These are phyloP conservation scores for Penicillium odoratum DNA, from an alignment of 495 filamentous ascomycete species.

Conservation along the genomic window DNA sequence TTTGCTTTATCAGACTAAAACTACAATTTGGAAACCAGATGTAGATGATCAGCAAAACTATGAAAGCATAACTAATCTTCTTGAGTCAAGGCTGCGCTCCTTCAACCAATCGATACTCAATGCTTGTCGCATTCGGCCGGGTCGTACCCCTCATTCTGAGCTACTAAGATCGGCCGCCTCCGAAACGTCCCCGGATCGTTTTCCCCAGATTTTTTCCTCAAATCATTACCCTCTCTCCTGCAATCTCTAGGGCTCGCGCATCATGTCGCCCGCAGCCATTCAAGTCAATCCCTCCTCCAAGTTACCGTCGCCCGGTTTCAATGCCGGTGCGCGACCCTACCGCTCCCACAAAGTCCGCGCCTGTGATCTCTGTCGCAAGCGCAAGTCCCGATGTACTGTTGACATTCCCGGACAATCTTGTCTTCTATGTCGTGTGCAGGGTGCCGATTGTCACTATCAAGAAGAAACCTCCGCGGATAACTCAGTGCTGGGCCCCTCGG, in stretches of 20 bases:
- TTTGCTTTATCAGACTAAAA: background rate
- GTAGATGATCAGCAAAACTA: constrained; percentile 2
- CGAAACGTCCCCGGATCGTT: constrained; percentile 28
- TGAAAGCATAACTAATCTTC: constrained; percentile 10
- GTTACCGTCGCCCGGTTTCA: constrained; percentile 43
- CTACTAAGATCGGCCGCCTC: constrained; percentile 30
- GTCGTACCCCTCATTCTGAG: constrained; percentile 28
- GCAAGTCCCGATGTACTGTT: constrained; percentile 53
- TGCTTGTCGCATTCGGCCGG: constrained; percentile 26
- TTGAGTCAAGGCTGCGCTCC: constrained; percentile 12
- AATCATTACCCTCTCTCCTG: constrained; percentile 6
- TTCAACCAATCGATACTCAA: constrained; percentile 6
- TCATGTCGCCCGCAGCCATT: constrained; percentile 40
- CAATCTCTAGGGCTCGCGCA: constrained; percentile 24
- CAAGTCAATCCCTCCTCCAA: constrained; percentile 38
- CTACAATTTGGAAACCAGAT: no score
- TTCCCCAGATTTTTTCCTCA: constrained; percentile 19
- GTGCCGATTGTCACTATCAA: constrained; percentile 51
- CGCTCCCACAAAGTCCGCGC: constrained; percentile 54
- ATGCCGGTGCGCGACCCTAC: constrained; percentile 49
- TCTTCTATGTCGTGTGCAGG: constrained; percentile 50
- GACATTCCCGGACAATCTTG: constrained; percentile 51
- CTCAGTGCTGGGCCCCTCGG: constrained; percentile 26
- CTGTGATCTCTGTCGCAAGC: constrained; percentile 52
- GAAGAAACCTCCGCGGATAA: constrained; percentile 36